Evolutionary conservation across 2,329 filamentous ascomycete species (phyloP).

Genomic region (Xylaria hypoxylon): DNA sequence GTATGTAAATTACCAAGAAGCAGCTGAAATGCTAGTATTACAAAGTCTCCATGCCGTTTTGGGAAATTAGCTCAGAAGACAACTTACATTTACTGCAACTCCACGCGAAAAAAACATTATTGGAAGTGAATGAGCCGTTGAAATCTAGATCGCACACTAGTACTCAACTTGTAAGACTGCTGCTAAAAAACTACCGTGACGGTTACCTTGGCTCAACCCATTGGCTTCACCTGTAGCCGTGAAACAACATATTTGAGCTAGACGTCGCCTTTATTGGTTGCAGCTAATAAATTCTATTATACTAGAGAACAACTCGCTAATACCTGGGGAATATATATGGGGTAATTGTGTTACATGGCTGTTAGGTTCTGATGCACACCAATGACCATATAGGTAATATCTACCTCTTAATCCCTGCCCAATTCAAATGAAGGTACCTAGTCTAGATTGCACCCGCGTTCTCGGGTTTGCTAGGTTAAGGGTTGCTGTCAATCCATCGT

Average conservation of each 20-base stretch:
- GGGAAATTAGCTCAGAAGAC: constrained; percentile 8
- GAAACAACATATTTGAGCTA: background rate
- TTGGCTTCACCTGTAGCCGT: background rate
- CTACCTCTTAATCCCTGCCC: background rate
- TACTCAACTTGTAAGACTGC: background rate
- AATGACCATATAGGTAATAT: too few species aligned
- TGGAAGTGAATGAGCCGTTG: background rate
- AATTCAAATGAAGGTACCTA: background rate
- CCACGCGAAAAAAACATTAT: background rate
- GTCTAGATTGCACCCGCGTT: background rate
- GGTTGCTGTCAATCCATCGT: background rate
- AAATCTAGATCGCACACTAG: background rate
- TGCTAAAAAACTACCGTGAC: background rate
- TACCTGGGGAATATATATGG: constrained; percentile 24
- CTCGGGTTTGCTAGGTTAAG: background rate
- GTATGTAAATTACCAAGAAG: constrained; percentile 21
- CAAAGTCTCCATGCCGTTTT: background rate
- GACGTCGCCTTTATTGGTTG: background rate
- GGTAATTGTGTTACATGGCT: constrained; percentile 6
- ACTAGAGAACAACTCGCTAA: background rate
- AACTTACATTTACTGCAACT: background rate
- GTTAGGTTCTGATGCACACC: constrained; percentile 2
- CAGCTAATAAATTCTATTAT: constrained; percentile 11
- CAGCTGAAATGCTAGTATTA: constrained; percentile 24
- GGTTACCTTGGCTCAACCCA: background rate